These are phyloP conservation scores for Barnettozyma botsteinii DNA, from an alignment of 805 yeast genomes.

Conservation along the genomic window DNA sequence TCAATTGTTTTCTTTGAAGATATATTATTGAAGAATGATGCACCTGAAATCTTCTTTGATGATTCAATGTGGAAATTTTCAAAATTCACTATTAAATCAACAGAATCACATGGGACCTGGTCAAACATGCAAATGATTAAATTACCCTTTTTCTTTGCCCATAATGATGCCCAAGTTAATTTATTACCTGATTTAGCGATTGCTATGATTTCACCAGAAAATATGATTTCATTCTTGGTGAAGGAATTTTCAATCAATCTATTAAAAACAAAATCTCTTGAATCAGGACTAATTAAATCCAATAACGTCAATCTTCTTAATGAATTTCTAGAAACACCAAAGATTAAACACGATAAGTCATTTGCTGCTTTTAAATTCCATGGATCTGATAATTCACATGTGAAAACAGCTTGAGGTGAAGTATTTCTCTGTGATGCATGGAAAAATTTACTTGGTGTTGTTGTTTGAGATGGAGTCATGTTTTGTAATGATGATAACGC, in stretches of 20 bases:
- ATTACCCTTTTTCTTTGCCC: constrained; percentile 77
- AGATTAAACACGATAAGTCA: constrained; percentile 81
- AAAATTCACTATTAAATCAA: constrained; percentile 44
- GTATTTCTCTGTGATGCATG: constrained; percentile 70
- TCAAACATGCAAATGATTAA: constrained; percentile 80
- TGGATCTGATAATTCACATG: constrained; percentile 68
- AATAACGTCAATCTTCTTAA: constrained; percentile 58
- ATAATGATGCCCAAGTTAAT: constrained; percentile 78
- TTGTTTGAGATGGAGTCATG: constrained; percentile 6
- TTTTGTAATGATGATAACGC: constrained; percentile 27
- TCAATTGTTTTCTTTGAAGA: constrained; percentile 12
- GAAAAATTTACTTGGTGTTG: constrained; percentile 36
- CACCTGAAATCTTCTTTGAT: constrained; percentile 22
- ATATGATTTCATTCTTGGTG: constrained; percentile 41
- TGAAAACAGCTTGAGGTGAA: constrained; percentile 78
- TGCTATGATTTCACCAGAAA: constrained; percentile 83
- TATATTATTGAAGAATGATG: constrained; percentile 14
- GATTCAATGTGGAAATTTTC: constrained; percentile 14
- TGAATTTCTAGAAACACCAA: constrained; percentile 69
- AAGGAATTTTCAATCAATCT: constrained; percentile 37
- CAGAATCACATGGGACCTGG: constrained; percentile 70
- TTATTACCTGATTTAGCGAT: constrained; percentile 61
- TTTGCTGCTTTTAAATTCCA: constrained; percentile 82
- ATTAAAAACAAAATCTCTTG: constrained; percentile 61
- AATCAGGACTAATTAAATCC: constrained; percentile 74